Base-by-base conservation (phyloP, 176 grass and related monocot genomes). In the Elaeis guineensis region DNA sequence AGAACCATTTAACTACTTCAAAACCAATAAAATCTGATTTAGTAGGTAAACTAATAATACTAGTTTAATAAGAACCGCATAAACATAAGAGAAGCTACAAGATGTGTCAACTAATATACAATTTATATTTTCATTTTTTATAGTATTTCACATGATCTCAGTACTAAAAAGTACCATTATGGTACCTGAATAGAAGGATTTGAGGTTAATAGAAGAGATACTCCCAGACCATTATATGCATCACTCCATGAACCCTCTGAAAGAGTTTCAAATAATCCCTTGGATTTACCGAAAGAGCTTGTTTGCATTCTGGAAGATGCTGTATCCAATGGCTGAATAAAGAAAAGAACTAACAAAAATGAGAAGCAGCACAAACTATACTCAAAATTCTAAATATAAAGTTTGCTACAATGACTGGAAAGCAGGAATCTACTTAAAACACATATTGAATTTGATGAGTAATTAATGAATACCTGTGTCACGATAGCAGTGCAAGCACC, bases 101-200 rank as follows among this genome's bases (percentile, higher is more conserved):
- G 35, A 44, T 12, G 2, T 44, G 2, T 14, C 35, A 44, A 44
- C 35, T 44, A 12, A 2, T 14, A 44, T 44, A 12, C 11, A 44
- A 14, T 44, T 44, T 12, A 44, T 9, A 44, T 44, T 44, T 14
- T 12, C 8, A 12, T 6, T 44, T 44, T 44, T 9, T 12, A 44
- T 44, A 44, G 35, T 44, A 44, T 44, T 12, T 44, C 35, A 44
- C 14, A 44, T 14, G 35, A 44, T 44, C 35, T 44, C 35, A 44
- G 35, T 44, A 44, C 35, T 3, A 44, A 44, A 44, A 44, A 3
- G 8, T 14, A 44, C 35, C 35, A 77, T 63, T 58, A 53, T 22
- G 50, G 30, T 88, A 98, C 94, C 94, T 98, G 94, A 81, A 98
- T 98, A 51, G 94, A 78, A 83, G 94, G 94, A 76, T 98, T 98